Evolutionary conservation across 352 stramenopile species (phyloP), one percentile per base, ranked within the genome.

Genomic region (Phytophthora pisi): DNA sequence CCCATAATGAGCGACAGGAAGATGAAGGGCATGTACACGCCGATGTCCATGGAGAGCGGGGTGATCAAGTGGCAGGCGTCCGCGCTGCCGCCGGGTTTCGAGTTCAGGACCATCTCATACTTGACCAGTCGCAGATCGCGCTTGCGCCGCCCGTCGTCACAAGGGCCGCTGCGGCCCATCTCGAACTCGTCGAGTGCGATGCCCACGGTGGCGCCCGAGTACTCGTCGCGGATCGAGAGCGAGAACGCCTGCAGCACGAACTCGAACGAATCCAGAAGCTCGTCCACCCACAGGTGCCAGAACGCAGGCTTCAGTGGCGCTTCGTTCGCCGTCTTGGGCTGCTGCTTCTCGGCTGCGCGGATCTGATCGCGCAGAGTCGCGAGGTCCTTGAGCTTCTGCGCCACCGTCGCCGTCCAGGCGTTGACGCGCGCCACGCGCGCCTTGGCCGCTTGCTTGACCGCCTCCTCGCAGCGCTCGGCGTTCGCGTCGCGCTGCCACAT

Each of bases 401-500:
- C 61, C 20, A 92, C 67, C 2, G 75, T 62, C 7, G 66, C 46
- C 0, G 87, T 95, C 86, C 83, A 94, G 9, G 63, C 18, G 38
- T 95, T 73, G 5, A 80, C 80, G 16, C 77, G 75, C 20, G 75
- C 68, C 5, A 93, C 47, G 10, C 89, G 81, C 9, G 65, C 70
- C 18, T 53, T 74, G 31, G 78, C 82, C 0, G 89, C 89, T 43
- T 84, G 70, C n/a, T 78, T 74, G 16, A 93, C 59, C 0, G 83
- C 79, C 30, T 90, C 66, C 18, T 81, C 57, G 53, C 82, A 81
- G 20, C 86, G 83, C 43, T 71, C 70, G 6, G 69, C 51, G 73
- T 96, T 96, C 40, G 94, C 75, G 34, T 90, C 74, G 28, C 64
- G 72, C 51, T 79, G 78, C 76, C 79, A 90, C 64, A 93, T 86